Evolutionary conservation across 495 filamentous ascomycete species (phyloP).

Genomic region (Cairneyella variabilis): DNA sequence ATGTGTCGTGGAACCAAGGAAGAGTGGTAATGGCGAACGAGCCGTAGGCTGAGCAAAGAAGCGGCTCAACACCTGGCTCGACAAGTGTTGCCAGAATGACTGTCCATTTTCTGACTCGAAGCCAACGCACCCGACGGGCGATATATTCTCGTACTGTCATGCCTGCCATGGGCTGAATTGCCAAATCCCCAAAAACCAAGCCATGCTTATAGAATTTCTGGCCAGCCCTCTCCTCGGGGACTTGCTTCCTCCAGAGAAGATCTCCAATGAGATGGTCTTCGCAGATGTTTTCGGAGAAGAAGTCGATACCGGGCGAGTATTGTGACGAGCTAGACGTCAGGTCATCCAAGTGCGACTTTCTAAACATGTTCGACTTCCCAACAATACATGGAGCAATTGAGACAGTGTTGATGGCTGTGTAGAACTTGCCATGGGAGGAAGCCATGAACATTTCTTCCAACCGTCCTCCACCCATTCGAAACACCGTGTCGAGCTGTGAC

Average conservation of each 20-base stretch:
- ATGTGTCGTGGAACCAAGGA: constrained; percentile 49
- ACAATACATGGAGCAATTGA: constrained; percentile 88
- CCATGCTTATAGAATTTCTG: constrained; percentile 68
- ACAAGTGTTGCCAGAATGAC: constrained; percentile 84
- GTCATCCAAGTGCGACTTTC: constrained; percentile 71
- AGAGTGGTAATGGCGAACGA: constrained; percentile 74
- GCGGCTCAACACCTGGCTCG: constrained; percentile 91
- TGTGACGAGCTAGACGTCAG: constrained; percentile 39
- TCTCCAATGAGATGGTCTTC: constrained; percentile 97
- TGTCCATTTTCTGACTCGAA: constrained; percentile 92
- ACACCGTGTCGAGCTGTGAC: constrained; percentile 24
- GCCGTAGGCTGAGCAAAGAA: constrained; percentile 76
- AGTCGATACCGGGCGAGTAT: constrained; percentile 71
- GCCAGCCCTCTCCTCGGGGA: constrained; percentile 46
- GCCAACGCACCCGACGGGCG: constrained; percentile 82
- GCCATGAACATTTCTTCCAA: constrained; percentile 94
- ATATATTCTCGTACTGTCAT: constrained; percentile 80
- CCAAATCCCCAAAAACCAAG: constrained; percentile 78
- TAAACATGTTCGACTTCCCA: constrained; percentile 98
- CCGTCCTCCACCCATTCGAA: constrained; percentile 63
- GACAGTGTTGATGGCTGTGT: constrained; percentile 94
- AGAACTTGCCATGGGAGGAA: constrained; percentile 95
- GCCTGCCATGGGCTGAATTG: constrained; percentile 80
- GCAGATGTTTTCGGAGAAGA: constrained; percentile 93
- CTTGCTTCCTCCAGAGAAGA: constrained; percentile 68